A percentile compares a stretch with the other conserved stretches of the same genome.
Evolutionary conservation across 2,329 filamentous ascomycete species (phyloP).

Genomic region (Fusarium sarcochroum): DNA sequence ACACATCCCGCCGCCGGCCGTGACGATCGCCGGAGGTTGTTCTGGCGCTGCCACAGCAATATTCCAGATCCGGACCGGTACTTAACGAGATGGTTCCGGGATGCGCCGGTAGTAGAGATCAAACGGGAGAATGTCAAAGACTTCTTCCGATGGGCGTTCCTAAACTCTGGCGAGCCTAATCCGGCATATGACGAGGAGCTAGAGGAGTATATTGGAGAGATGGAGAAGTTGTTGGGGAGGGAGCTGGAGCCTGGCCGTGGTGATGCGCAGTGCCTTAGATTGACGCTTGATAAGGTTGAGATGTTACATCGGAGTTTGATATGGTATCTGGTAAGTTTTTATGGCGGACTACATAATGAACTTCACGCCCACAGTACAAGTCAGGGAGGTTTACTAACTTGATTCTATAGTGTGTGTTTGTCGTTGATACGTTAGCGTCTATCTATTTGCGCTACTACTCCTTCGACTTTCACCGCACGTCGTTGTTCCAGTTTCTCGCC

Average conservation of each 20-base stretch:
- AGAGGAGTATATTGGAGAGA: constrained; percentile 65
- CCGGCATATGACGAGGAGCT: constrained; percentile 66
- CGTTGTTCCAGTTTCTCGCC: constrained; percentile 52
- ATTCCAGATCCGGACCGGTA: constrained; percentile 68
- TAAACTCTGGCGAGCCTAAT: constrained; percentile 61
- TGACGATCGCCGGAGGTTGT: constrained; percentile 64
- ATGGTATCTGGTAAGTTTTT: constrained; percentile 68
- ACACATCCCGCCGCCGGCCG: constrained; percentile 62
- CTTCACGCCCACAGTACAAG: background rate
- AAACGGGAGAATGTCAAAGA: constrained; percentile 71
- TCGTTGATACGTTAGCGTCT: constrained; percentile 60
- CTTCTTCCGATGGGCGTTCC: constrained; percentile 73
- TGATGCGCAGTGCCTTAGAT: constrained; percentile 64
- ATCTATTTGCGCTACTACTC: constrained; percentile 56
- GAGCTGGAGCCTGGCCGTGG: constrained; percentile 66
- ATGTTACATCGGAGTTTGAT: constrained; percentile 68
- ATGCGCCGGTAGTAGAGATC: constrained; percentile 65
- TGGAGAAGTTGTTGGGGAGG: constrained; percentile 66
- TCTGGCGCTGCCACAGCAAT: constrained; percentile 64
- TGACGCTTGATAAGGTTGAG: constrained; percentile 70
- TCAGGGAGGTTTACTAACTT: background rate
- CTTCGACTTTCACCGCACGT: constrained; percentile 64
- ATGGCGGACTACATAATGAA: background rate
- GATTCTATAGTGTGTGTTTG: constrained; percentile 56
- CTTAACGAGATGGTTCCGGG: constrained; percentile 70